phyloP scores from a whole-genome alignment of 2,329 filamentous ascomycete species.

The Fusarium illudens region DNA sequence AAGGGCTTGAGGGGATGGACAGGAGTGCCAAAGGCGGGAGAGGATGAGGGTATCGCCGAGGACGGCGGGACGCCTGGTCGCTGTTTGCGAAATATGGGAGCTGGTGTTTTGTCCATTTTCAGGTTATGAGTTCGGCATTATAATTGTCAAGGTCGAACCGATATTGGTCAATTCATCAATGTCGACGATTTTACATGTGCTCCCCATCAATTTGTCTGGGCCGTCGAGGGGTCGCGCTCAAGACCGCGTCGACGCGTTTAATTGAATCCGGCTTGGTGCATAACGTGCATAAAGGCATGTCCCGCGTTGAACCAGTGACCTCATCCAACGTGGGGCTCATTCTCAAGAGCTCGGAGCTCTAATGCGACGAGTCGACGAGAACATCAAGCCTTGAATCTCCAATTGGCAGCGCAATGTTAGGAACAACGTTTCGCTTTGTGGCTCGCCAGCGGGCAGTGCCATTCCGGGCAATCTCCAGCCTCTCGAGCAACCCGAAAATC shows the following conservation, averaged over 20 bases:
- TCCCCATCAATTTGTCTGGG: constrained; percentile 12
- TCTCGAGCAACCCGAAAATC: constrained; percentile 63
- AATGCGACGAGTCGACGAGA: neutral
- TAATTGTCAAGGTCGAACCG: constrained; percentile 1
- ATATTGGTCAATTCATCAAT: neutral
- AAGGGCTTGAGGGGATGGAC: constrained; percentile 78
- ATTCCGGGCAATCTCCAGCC: constrained; percentile 53
- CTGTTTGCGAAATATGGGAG: constrained; percentile 50
- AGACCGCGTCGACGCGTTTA: constrained; percentile 52
- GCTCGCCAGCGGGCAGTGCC: constrained; percentile 29
- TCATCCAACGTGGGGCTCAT: constrained; percentile 38
- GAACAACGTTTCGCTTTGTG: constrained; percentile 36
- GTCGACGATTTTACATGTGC: constrained; percentile 13
- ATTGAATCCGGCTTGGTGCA: constrained; percentile 47
- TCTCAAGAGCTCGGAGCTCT: constrained; percentile 15
- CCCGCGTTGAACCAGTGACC: constrained; percentile 41
- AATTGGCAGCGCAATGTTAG: constrained; percentile 39
- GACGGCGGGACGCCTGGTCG: constrained; percentile 48
- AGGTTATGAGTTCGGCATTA: constrained; percentile 29
- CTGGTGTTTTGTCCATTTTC: constrained; percentile 52
- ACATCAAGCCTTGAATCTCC: constrained; percentile 2
- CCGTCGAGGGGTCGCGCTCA: constrained; percentile 7
- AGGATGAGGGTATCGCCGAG: constrained; percentile 83
- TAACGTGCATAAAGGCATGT: constrained; percentile 36
- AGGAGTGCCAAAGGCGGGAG: constrained; percentile 88